These are phyloP conservation scores for Daldinia decipiens DNA, from an alignment of 495 filamentous ascomycete species.

Conservation along the genomic window DNA sequence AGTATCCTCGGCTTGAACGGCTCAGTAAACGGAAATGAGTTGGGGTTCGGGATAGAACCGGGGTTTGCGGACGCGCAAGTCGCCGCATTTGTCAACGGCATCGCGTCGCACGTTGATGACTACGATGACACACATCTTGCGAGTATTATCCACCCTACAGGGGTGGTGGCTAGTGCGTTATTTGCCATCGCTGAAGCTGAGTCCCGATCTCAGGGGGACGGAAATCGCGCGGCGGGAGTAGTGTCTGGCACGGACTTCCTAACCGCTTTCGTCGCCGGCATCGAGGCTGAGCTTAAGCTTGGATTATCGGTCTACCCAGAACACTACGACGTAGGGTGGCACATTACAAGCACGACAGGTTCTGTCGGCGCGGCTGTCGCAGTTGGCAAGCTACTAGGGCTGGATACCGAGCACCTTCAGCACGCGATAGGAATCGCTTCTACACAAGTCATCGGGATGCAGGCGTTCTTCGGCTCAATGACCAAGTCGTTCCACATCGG, in stretches of 20 bases:
- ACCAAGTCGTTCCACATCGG: conserved; percentile 66
- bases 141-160: conserved; percentile 65
- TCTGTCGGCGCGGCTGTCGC: conserved; percentile 63
- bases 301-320: conserved; percentile 62
- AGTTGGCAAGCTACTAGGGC: conserved; percentile 57
- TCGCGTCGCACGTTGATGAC: conserved; percentile 65
- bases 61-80: conserved; percentile 58
- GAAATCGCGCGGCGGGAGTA: conserved; percentile 25
- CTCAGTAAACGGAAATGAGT: conserved; percentile 8
- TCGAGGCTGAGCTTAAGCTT: conserved; percentile 63
- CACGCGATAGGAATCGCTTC: conserved; percentile 64
- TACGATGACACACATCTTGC: conserved; percentile 68
- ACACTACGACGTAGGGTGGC: conserved; percentile 66
- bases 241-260: conserved; percentile 59
- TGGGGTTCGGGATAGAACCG: not conserved
- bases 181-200: conserved; percentile 54
- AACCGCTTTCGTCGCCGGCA: conserved; percentile 61
- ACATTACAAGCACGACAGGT: conserved; percentile 64
- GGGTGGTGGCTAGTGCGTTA: conserved; percentile 61
- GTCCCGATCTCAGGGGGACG: conserved; percentile 18
- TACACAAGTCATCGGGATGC: conserved; percentile 62
- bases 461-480: conserved; percentile 65
- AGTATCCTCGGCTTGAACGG: conserved; percentile 55
- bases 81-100: conserved; percentile 65
- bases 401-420: conserved; percentile 52